Evolutionary conservation across 2,329 filamentous ascomycete genomes (phyloP), one percentile per base, ranked within the genome.

Genomic region (Neofusicoccum laricinum): DNA sequence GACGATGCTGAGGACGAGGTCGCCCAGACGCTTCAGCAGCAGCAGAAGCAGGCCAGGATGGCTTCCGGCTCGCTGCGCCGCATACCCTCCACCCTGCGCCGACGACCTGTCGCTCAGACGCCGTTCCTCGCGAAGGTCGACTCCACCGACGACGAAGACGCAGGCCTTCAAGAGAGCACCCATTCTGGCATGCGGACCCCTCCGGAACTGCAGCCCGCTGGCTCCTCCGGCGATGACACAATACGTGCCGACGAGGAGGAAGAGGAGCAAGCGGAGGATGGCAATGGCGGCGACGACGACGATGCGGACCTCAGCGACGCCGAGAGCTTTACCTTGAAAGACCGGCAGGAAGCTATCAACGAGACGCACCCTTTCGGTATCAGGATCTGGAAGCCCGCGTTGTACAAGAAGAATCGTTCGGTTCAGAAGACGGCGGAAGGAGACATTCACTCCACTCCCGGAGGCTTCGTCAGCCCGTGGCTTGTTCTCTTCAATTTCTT

Each of bases 331-430:
- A 99, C 95, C 0, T 85, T 99, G 71, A 97, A 96, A 77, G 95
- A 99, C 77, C 88, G 95, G 64, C 95, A 99, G 78, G 89, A 97
- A 75, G 95, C 95, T 68, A 99, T 99, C 82, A 99, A 99, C 79
- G 90, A 97, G 76, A 99, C 95, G 0, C 95, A 99, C 82, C 95
- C 95, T 0, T 99, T 99, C 72, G 95, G 95, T 82, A 98, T 99
- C 75, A 89, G 96, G 75, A 92, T 99, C 68, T 99, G 95, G 95
- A 99, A 99, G 78, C 95, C 95, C 48, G 96, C 95, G 1, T 78
- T 99, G 67, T 99, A 99, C 85, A 99, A 99, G 80, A 99, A 99
- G 78, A 89, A 90, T 71, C 89, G 95, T 64, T 99, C 95, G 0
- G 96, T 99, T 41, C 93, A 98, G 76, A 95, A 96, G 78, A 96